Percentiles rank a stretch among this genome's conserved stretches.
Evolutionary conservation across 1,139 yeast species (phyloP).

Genomic region (Scheffersomyces parashehatae): DNA sequence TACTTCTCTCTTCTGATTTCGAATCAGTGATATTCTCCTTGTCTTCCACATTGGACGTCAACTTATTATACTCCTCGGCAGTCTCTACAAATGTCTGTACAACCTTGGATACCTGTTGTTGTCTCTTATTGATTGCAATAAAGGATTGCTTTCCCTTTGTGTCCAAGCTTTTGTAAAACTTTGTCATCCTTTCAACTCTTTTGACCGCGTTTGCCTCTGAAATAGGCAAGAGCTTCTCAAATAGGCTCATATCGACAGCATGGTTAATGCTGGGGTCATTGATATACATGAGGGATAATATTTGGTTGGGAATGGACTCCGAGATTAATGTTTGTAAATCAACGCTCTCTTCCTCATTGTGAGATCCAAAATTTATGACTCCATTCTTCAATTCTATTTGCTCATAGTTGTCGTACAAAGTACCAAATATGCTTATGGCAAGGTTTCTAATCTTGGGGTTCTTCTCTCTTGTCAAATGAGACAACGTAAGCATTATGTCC

Average conservation of each 20-base stretch:
- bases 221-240: conserved; percentile 63
- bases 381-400: conserved; percentile 14
- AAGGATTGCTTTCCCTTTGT: conserved; percentile 65
- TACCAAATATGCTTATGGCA: conserved; percentile 57
- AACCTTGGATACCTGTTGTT: conserved; percentile 55
- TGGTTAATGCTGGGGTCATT: conserved; percentile 70
- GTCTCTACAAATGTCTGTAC: conserved; percentile 35
- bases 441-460: conserved; percentile 63
- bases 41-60: conserved; percentile 30
- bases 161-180: conserved; percentile 50
- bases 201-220: conserved; percentile 39
- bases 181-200: conserved; percentile 57
- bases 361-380: conserved; percentile 31
- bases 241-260: conserved; percentile 62
- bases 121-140: conserved; percentile 67
- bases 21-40: conserved; percentile 38
- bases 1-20: conserved; percentile 16
- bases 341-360: conserved; percentile 29
- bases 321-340: conserved; percentile 37
- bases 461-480: conserved; percentile 70
- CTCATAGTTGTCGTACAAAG: conserved; percentile 47
- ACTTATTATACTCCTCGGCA: conserved; percentile 32
- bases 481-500: conserved; percentile 52
- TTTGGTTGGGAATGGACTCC: conserved; percentile 60
- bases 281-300: conserved; percentile 71